Evolutionary conservation across 2,329 filamentous ascomycete genomes (phyloP).

Genomic region (Exophiala phaeomuriformis): DNA sequence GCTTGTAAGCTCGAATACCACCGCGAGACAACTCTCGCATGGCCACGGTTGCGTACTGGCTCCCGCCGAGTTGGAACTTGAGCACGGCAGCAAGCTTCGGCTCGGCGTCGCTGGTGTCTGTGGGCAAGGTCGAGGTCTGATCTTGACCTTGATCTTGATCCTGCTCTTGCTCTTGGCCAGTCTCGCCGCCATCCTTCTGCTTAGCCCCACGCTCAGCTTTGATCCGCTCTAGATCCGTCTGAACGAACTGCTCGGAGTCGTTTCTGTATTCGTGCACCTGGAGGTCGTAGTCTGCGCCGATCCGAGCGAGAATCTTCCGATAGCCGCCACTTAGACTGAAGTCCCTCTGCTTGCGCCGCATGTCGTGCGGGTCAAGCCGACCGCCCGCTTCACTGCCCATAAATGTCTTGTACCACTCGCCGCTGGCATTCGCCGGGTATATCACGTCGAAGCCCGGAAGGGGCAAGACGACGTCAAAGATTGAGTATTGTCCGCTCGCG

Average conservation of each 20-base stretch:
- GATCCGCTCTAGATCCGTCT: slow-evolving; percentile 73
- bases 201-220: slow-evolving; percentile 34
- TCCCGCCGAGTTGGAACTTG: slow-evolving; percentile 68
- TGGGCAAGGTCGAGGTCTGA: background rate
- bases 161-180: slow-evolving; percentile 7
- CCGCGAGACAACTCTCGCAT: slow-evolving; percentile 71
- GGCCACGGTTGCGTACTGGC: slow-evolving; percentile 79
- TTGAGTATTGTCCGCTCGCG: slow-evolving; percentile 63
- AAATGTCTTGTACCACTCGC: slow-evolving; percentile 75
- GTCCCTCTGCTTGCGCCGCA: slow-evolving; percentile 80
- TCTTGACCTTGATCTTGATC: background rate
- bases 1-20: slow-evolving; percentile 54
- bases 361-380: slow-evolving; percentile 69
- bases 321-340: slow-evolving; percentile 85
- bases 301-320: slow-evolving; percentile 70
- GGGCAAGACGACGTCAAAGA: slow-evolving; percentile 85
- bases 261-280: slow-evolving; percentile 60
- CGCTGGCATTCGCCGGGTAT: slow-evolving; percentile 77
- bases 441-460: slow-evolving; percentile 84
- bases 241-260: slow-evolving; percentile 73
- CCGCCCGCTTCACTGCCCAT: slow-evolving; percentile 78
- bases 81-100: slow-evolving; percentile 37
- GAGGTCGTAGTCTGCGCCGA: slow-evolving; percentile 56
- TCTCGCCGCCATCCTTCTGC: background rate
- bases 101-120: slow-evolving; percentile 7